Percentiles rank a stretch among this genome's conserved stretches.
phyloP scores from a whole-genome alignment of 2,329 filamentous ascomycete genomes.

The Alternaria postmessia region DNA sequence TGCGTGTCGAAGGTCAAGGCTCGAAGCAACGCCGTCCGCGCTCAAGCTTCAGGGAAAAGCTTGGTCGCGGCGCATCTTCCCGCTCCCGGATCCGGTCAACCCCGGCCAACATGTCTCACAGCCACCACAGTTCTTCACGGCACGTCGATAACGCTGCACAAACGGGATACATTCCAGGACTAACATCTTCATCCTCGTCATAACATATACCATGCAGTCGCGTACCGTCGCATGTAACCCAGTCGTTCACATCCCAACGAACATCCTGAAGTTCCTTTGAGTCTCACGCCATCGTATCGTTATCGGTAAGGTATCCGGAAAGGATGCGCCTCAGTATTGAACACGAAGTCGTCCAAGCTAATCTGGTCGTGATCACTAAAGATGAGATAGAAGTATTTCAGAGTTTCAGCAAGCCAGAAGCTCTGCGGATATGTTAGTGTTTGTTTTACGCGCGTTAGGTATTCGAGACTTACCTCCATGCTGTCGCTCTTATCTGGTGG shows the following conservation, averaged over 20 bases:
- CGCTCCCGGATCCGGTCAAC: background rate
- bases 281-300: no score
- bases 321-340: constrained; percentile 66
- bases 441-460: background rate
- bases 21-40: constrained; percentile 6
- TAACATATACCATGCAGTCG: background rate
- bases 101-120: background rate
- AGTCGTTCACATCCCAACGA: no score
- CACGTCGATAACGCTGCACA: background rate
- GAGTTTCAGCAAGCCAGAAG: constrained; percentile 89
- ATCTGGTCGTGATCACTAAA: constrained; percentile 72
- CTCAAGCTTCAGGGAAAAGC: constrained; percentile 23
- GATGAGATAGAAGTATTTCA: constrained; percentile 91
- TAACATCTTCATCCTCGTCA: background rate
- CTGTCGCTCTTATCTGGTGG: constrained; percentile 43
- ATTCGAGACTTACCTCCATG: constrained; percentile 51
- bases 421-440: constrained; percentile 60
- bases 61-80: constrained; percentile 13
- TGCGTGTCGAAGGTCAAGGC: background rate
- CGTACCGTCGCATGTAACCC: no score
- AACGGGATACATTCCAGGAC: background rate
- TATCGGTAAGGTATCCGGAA: constrained; percentile 38
- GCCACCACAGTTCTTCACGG: background rate
- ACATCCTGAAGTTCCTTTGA: no score
- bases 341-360: constrained; percentile 72